Base-by-base conservation (phyloP, 2,329 filamentous ascomycete species). In the Exophiala oligosperma region DNA sequence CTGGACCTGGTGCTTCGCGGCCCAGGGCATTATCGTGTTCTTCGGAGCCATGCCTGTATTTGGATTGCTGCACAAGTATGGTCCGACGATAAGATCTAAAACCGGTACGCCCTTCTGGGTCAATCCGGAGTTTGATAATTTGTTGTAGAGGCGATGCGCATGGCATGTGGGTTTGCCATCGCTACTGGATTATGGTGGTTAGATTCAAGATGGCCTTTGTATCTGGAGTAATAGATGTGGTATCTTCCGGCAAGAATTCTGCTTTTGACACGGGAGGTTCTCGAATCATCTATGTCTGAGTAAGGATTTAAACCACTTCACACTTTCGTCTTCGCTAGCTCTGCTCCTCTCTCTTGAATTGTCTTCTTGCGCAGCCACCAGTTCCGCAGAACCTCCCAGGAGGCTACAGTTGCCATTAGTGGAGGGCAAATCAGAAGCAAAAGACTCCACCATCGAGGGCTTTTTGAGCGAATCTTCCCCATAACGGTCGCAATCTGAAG, bases 391-490 rank as follows among this genome's bases (percentile, higher is more conserved):
- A 91, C 84, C 66, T 83, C 87, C 86, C 87, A 92, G 28, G 84
- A 74, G 0, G 86, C 90, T 57, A 86, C 81, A 9, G 81, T 75
- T 21, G 86, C 81, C 1, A 88, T 92, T 64, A 95, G 68, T 41
- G 92, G 91, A 63, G 93, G 93, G 70, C 83, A 89, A 40, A 87
- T 65, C 70, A 85, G 73, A 50, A 85, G 73, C 60, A 89, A 57
- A 83, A 84, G 88, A n/a, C 85, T 85, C 93, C 94, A 97, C 91
- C 91, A 95, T 61, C 77, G 74, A 5, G 91, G 90, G 72, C 88
- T 94, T 17, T 76, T 74, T 47, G 69, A 77, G 67, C 79, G 80
- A 38, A 97, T 76, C 60, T 81, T 80, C 3, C 68, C 70, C 77
- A 97, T 85, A 6, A 87, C 89, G 59, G 76, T 78, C 52, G 81